Evolutionary conservation across 768 basidiomycete species (phyloP).

Genomic region (Fistulinella prunicolor): DNA sequence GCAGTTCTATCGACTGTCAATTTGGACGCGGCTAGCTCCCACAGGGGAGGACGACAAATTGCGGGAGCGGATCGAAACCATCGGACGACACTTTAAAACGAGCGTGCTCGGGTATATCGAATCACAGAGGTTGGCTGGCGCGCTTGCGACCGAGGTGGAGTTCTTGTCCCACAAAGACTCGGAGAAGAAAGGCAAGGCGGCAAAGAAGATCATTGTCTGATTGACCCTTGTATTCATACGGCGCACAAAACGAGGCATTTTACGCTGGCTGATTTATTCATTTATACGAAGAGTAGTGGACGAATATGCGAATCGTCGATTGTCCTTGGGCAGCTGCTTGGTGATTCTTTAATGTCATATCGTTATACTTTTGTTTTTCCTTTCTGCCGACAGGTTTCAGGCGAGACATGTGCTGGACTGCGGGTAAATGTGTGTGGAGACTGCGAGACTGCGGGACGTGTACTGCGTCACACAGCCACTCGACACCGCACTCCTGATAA

Average conservation of each 20-base stretch:
- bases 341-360: conserved; percentile 26
- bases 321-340: conserved; percentile 20
- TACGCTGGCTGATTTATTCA: conserved; percentile 31
- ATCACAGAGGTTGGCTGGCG: conserved; percentile 69
- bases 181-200: conserved; percentile 87
- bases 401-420: conserved; percentile 1
- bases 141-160: conserved; percentile 93
- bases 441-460: no score
- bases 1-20: conserved; percentile 93
- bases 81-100: conserved; percentile 90
- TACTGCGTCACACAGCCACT: conserved; percentile 22
- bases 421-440: no score
- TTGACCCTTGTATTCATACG: conserved; percentile 14
- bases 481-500: conserved; percentile 7
- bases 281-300: conserved; percentile 26
- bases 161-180: conserved; percentile 94
- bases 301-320: conserved; percentile 18
- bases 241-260: conserved; percentile 15
- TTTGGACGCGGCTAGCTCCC: conserved; percentile 94
- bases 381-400: conserved; percentile 10
- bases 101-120: conserved; percentile 81
- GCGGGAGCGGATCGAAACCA: conserved; percentile 76
- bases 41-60: conserved; percentile 52
- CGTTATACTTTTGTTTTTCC: conserved; percentile 8
- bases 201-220: conserved; percentile 76